Base-by-base conservation (phyloP, 257 asterid genomes). In the Plantago ovata region DNA sequence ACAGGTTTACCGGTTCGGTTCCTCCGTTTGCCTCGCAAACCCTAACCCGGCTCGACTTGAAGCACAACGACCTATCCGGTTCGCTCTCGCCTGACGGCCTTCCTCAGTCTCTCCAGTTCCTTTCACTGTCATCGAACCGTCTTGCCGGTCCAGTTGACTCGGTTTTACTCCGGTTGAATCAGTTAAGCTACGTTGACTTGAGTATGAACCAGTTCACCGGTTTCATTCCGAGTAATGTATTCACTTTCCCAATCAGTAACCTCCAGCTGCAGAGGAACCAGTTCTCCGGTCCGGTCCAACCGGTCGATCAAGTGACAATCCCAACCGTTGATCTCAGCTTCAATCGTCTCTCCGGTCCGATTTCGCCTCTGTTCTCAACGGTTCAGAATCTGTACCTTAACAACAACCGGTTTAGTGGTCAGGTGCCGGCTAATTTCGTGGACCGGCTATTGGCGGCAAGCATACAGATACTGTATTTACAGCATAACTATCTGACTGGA, bases 401-500 rank as follows among this genome's bases (percentile, higher is more conserved):
- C 41, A 89, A 93, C 55, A 93, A 93, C 83, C 94, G 89, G 82
- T 86, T 93, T 82, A 64, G 68, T 22, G 98, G 97, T 15, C 73
- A 82, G 61, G 95, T 89, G 0, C 99, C 99, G 36, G 72, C 53
- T 10, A 74, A 68, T 33, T 61, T 93, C 41, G 99, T 88, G 69
- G 90, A 86, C 70, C 84, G 91, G 72, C 14, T 93, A 9, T 61
- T 93, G 20, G 72, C 88, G 0, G 85, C 91, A 13, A 66, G 67
- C 36, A 84, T 90, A 9, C 77, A 80, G 15, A 64, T 73, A 19
- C 61, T 90, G 16, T 90, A 90, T 53, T 38, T 93, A 6, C 99
- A 93, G 75, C 99, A 93, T 38, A 93, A 93, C 45, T 93, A 72
- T 41, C 44, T 93, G 43, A 93, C 99, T 12, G 96, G 99, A n/a